phyloP scores from a whole-genome alignment of 208 protist species.

The Leishmania martiniquensis region DNA sequence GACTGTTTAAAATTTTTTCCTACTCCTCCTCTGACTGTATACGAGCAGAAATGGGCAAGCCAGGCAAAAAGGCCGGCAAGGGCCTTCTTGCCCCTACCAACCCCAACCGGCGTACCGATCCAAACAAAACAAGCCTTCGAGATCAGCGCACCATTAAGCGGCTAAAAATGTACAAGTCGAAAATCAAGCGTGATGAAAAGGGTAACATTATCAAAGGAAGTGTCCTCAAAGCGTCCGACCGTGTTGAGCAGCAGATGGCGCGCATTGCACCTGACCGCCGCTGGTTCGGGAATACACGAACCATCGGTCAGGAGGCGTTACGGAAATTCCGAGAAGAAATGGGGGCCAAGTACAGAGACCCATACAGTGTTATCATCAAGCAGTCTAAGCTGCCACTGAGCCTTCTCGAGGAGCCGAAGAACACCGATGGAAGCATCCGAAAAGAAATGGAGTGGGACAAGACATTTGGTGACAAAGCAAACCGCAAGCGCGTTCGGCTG shows the following conservation, averaged over 20 bases:
- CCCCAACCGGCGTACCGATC: slow-evolving; percentile 72
- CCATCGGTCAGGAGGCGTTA: slow-evolving; percentile 97
- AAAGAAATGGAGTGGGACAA: slow-evolving; percentile 95
- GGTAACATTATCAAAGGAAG: slow-evolving; percentile 93
- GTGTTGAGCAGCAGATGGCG: slow-evolving; percentile 88
- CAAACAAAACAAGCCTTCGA: slow-evolving; percentile 84
- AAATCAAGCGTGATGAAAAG: slow-evolving; percentile 91
- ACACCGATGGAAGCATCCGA: slow-evolving; percentile 89
- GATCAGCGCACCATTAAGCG: slow-evolving; percentile 87
- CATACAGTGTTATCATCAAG: slow-evolving; percentile 98
- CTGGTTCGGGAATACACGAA: slow-evolving; percentile 98
- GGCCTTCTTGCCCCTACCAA: slow-evolving; percentile 88
- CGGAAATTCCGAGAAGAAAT: slow-evolving; percentile 97
- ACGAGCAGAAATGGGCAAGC: slow-evolving; percentile 79
- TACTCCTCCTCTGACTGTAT: background rate
- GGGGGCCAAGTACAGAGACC: slow-evolving; percentile 95
- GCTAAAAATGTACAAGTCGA: slow-evolving; percentile 90
- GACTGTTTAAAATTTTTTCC: slow-evolving; percentile 15
- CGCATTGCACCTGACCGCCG: slow-evolving; percentile 95
- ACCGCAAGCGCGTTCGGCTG: slow-evolving; percentile 90
- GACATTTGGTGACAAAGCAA: slow-evolving; percentile 96
- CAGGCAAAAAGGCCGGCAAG: slow-evolving; percentile 91
- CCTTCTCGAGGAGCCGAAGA: slow-evolving; percentile 91
- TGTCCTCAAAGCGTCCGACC: slow-evolving; percentile 86
- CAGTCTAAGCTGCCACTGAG: slow-evolving; percentile 97